Conservation (phyloP, 2,329 filamentous ascomycete genomes). For the Pseudogymnoascus sp. region DNA sequence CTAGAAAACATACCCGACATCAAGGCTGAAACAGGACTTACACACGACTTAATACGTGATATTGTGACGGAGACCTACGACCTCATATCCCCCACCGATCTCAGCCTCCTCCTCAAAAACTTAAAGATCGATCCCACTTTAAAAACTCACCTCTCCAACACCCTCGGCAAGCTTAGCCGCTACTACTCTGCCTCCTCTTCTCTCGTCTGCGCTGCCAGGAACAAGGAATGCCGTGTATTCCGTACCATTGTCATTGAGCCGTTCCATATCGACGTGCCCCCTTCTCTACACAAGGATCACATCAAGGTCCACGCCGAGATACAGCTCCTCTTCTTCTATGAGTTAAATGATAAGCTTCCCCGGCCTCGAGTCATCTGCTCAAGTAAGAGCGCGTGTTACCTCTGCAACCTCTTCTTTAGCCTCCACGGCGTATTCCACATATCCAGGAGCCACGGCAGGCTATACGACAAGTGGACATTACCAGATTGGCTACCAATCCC, state of each 20-base stretch:
- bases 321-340: conserved; percentile 40
- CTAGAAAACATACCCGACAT: conserved; percentile 15
- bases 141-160: conserved; percentile 20
- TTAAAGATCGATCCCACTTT: conserved; percentile 12
- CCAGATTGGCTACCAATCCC: conserved; percentile 27
- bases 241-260: conserved; percentile 19
- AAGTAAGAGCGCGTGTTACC: conserved; percentile 44
- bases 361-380: conserved; percentile 39
- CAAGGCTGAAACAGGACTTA: background rate
- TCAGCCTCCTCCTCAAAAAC: conserved; percentile 10
- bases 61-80: conserved; percentile 12
- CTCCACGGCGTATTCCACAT: conserved; percentile 35
- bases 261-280: conserved; percentile 15
- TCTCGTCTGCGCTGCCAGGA: conserved; percentile 22
- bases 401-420: conserved; percentile 42
- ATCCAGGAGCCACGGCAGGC: conserved; percentile 35
- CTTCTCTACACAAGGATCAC: background rate
- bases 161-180: conserved; percentile 26
- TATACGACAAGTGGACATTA: conserved; percentile 41
- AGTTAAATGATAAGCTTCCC: conserved; percentile 23
- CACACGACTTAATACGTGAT: conserved; percentile 9
- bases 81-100: background rate
- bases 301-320: conserved; percentile 43
- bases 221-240: conserved; percentile 21
- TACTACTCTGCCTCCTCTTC: conserved; percentile 24